Evolutionary conservation across 2,329 filamentous ascomycete species (phyloP), one percentile per base, ranked within the genome.

Genomic region (Stenocarpella maydis): DNA sequence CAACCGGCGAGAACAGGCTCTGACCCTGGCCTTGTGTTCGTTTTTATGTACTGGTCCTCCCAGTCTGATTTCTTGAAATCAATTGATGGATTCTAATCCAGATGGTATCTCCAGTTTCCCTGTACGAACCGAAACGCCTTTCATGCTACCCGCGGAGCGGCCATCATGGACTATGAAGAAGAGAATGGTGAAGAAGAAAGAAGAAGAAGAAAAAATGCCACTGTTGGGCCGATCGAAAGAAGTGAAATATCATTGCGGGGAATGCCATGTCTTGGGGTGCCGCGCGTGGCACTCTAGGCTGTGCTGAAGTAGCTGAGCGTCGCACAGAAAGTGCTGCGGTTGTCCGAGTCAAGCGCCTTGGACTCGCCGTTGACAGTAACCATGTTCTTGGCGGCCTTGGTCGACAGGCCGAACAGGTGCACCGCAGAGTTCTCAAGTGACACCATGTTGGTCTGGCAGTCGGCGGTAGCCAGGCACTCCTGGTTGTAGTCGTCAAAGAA

Each of bases 401-500:
- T 95, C 81, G 86, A 92, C 67, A 95, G 80, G 9, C 88, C 92
- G 72, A 87, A 92, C 45, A 95, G 78, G 73, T 88, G 83, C 47
- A 93, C 83, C 24, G 79, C 78, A 64, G 84, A 92, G 76, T 87
- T 86, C 79, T 94, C 90, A 43, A 95, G 82, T 74, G 88, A 89
- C 55, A 95, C 85, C 82, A 96, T 94, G 80, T 94, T 91, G 69
- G 90, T 85, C 80, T 95, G 93, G 82, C 93, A 96, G 73, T 86
- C 88, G 77, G 92, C 86, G 12, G 84, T 85, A 45, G 80, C 79
- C 19, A 95, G 85, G 75, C 93, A 96, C 21, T 84, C 83, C 80
- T 94, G 91, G 45, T 81, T 83, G 80, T 95, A 95, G 84, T 94
- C 93, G 79, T 95, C 88, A 76, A 94, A 95, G 87, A 95, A 95